Evolutionary conservation across 306 rosid species (phyloP), one percentile per base, ranked within the genome.

Genomic region (Begonia masoniana): DNA sequence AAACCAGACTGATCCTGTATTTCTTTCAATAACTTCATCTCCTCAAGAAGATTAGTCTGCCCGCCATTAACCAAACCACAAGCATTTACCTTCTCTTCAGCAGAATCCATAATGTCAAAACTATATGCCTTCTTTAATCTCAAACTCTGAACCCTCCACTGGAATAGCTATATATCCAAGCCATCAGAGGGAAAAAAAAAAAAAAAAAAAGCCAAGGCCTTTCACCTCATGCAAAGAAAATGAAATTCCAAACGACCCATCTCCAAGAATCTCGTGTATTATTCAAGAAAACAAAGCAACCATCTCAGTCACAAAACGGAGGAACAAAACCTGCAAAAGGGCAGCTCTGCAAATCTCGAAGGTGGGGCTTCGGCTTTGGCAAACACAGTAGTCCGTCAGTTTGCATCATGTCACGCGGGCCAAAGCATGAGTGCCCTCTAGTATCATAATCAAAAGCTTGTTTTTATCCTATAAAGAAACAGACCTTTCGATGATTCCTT

Each of bases 1-100:
- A 57, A 15, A 92, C 99, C 99, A 56, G 78, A 64, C 12, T 86
- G 96, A 66, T 92, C 87, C 57, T 92, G 95, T 84, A 91, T 78
- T 66, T 91, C 96, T 53, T 91, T 85, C 57, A 92, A 61, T 62
- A 87, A 56, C 74, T 79, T 86, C 87, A 92, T 92, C 57, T 83
- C 99, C 53, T 88, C 82, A 55, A 69, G 75, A 11, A 91, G 79
- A 62, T 62, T 67, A 51, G 83, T 56, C 41, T 71, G 78, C 59
- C 63, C 62, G 23, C 76, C 83, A 55, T 47, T 72, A 62, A 67
- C 53, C 56, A 78, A 41, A 15, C 71, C 81, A 52, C 76, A 78
- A 35, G 59, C 52, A 71, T 71, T 81, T 67, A 76, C 26, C 82
- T 79, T 86, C 45, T 81, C 94, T 68, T 81, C 89, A 23, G 74